These are phyloP conservation scores for Syzygium aqueum DNA, from an alignment of 345 rosid genomes.

Conservation along the genomic window DNA sequence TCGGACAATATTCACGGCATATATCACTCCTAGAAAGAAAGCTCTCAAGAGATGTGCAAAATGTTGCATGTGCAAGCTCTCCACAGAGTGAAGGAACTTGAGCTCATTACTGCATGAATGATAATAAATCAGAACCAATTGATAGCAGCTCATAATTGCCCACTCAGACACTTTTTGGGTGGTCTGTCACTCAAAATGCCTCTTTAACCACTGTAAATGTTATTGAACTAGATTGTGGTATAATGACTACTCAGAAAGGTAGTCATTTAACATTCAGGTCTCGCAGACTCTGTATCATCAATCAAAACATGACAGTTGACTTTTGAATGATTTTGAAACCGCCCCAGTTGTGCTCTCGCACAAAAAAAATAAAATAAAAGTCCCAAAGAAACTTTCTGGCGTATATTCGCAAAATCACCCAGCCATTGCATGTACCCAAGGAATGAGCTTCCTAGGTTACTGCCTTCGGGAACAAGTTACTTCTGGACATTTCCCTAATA, in stretches of 20 bases:
- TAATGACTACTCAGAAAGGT: not conserved
- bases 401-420: no score
- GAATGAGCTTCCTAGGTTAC: not conserved
- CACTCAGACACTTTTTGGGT: not conserved
- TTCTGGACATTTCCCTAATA: not conserved
- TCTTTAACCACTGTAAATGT: not conserved
- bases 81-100: constrained; percentile 8
- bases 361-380: not conserved
- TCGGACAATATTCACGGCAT: not conserved
- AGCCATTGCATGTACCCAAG: no score
- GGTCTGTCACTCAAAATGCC: not conserved
- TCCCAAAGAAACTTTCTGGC: not conserved
- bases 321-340: not conserved
- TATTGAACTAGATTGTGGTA: not conserved
- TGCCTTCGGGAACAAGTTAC: not conserved
- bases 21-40: not conserved
- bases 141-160: not conserved
- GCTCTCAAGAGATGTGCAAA: not conserved
- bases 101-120: constrained; percentile 39
- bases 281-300: not conserved
- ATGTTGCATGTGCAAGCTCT: not conserved
- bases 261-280: not conserved
- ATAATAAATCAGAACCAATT: not conserved
- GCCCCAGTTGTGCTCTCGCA: not conserved
- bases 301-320: not conserved